A percentile compares a stretch with the other conserved stretches of the same genome.
Evolutionary conservation across 2,329 filamentous ascomycete species (phyloP).

Genomic region (Colletotrichum zoysiae): DNA sequence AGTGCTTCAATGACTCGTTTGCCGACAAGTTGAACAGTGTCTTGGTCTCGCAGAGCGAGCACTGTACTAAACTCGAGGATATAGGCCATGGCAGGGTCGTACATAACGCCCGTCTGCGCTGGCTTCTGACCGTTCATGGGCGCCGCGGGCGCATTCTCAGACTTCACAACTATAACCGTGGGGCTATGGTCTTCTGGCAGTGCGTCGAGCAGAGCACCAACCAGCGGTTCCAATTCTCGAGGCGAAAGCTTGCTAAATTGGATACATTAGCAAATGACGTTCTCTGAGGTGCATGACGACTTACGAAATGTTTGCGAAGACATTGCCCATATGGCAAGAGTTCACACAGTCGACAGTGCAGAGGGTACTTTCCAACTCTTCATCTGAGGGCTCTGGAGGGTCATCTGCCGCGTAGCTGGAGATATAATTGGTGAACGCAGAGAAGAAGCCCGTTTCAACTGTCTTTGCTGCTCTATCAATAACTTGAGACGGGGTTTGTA

Average conservation of each 20-base stretch:
- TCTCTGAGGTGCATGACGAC: conserved; percentile 46
- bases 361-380: conserved; percentile 95
- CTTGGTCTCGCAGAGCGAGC: conserved; percentile 79
- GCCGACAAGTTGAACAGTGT: conserved; percentile 79
- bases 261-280: conserved; percentile 30
- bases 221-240: conserved; percentile 53
- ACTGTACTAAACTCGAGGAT: conserved; percentile 92
- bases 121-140: conserved; percentile 71
- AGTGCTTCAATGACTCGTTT: conserved; percentile 84
- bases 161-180: conserved; percentile 88
- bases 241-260: conserved; percentile 54
- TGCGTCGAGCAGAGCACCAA: conserved; percentile 81
- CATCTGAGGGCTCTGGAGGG: conserved; percentile 95
- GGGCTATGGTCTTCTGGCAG: conserved; percentile 86
- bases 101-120: conserved; percentile 69
- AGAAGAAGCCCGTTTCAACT: conserved; percentile 88
- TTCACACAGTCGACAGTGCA: conserved; percentile 95
- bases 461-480: conserved; percentile 87
- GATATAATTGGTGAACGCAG: conserved; percentile 94
- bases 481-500: conserved; percentile 91
- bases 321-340: conserved; percentile 84
- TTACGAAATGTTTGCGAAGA: conserved; percentile 86
- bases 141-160: conserved; percentile 77
- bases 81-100: conserved; percentile 90
- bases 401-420: conserved; percentile 99